Base-by-base conservation (phyloP, 1,284 basidiomycete genomes). In the Vanrija humicola region DNA sequence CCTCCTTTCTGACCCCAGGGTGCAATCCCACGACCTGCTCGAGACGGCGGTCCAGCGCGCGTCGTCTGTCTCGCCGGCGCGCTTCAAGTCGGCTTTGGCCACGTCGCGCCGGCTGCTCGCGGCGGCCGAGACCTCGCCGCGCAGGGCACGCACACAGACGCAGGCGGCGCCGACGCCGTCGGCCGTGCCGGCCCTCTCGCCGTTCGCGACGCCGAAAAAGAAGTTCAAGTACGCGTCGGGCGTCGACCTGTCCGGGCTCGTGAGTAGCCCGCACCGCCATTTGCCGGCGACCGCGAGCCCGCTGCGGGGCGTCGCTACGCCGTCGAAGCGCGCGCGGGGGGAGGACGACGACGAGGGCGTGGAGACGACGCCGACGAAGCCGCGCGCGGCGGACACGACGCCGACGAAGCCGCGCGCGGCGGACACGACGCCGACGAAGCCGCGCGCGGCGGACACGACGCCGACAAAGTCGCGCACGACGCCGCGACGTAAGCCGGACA, bases 1-100 rank as follows among this genome's bases (percentile, higher is more conserved):
- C 15, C 42, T 19, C 43, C 18, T 23, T 10, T 4, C 28, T 28
- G 6, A 18, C 19, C 2, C 9, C 50, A 73, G 73, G 34, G 55
- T 73, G 1, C 72, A 73, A 42, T 58, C 53, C 3, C 63, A 72
- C 59, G 73, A 75, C 50, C 59, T 75, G 7, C 46, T 62, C 26
- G 58, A 64, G 28, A 45, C 55, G 1, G 63, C 68, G 0, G 69
- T 71, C 2, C 70, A 72, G 56, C 73, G 72, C 63, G 67, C 68
- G 18, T 65, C 63, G 3, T 66, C 65, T 28, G 72, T 73, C 54
- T 69, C 71, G 0, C 66, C 67, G 2, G 58, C 67, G 4, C 68
- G 67, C 56, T 74, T 74, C 63, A 56, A 64, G 21, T 66, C 66
- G 0, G 65, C 69, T 8, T 58, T 73, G 15, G 45, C 56, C 3